phyloP scores from a whole-genome alignment of 345 rosid genomes.

The Turnera subulata region DNA sequence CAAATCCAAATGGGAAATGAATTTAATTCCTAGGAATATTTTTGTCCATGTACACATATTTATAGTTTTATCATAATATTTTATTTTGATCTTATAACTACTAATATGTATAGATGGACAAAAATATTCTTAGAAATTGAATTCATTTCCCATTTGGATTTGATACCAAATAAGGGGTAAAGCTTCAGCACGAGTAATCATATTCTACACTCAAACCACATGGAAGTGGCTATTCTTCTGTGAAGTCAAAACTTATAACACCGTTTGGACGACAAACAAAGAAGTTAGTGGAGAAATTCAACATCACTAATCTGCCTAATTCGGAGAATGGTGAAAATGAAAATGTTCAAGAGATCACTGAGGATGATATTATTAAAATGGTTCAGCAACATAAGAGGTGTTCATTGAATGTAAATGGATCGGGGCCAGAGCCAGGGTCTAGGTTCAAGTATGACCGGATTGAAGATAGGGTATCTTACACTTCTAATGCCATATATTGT shows the following conservation, averaged over 20 bases:
- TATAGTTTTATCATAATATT: no score
- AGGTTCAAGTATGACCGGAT: constrained; percentile 82
- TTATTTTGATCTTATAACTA: no score
- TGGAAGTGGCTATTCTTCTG: constrained; percentile 59
- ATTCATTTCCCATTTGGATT: no score
- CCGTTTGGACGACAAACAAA: constrained; percentile 70
- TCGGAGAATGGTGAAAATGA: constrained; percentile 34
- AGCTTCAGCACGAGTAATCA: constrained; percentile 35
- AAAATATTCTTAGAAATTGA: no score
- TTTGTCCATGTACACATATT: no score
- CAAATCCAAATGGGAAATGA: no score
- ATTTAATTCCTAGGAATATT: no score
- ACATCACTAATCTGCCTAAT: constrained; percentile 37
- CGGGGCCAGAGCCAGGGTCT: constrained; percentile 75
- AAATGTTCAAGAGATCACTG: constrained; percentile 35
- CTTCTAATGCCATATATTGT: constrained; percentile 7
- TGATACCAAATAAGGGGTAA: no score
- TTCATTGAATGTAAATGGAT: constrained; percentile 49
- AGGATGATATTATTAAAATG: constrained; percentile 74
- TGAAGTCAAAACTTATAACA: constrained; percentile 54
- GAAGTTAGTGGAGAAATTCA: constrained; percentile 64
- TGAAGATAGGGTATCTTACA: constrained; percentile 63
- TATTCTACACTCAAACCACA: constrained; percentile 37
- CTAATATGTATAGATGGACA: no score
- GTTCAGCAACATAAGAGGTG: constrained; percentile 54